Percentiles rank a stretch among this genome's conserved stretches.
phyloP scores from a whole-genome alignment of 2,329 filamentous ascomycete species.

The Trichophyton equinum region DNA sequence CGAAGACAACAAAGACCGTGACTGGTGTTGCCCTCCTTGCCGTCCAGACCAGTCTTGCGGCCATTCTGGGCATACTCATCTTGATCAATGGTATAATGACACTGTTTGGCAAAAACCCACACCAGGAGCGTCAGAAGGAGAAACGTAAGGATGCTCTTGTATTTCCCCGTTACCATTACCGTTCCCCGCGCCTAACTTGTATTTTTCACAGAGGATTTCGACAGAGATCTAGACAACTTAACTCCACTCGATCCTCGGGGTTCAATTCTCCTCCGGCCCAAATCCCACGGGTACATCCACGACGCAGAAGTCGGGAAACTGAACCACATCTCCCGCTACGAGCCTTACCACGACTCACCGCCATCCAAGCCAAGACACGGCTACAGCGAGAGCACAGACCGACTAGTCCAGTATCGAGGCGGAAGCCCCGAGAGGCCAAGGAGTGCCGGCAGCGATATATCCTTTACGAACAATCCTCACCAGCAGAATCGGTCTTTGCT shows the following conservation, averaged over 20 bases:
- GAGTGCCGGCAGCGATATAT: constrained; percentile 1
- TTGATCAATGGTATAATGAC: constrained; percentile 75
- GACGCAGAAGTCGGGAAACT: constrained; percentile 28
- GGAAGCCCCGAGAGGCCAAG: not conserved
- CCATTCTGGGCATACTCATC: constrained; percentile 72
- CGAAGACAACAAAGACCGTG: constrained; percentile 84
- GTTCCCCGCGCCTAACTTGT: not conserved
- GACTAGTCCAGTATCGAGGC: constrained; percentile 18
- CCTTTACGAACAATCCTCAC: constrained; percentile 21
- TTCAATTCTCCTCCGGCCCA: constrained; percentile 62
- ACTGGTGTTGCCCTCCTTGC: constrained; percentile 86
- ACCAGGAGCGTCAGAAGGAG: constrained; percentile 77
- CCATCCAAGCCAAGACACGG: constrained; percentile 15
- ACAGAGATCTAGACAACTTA: constrained; percentile 65
- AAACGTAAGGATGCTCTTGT: constrained; percentile 55
- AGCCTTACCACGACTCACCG: constrained; percentile 27
- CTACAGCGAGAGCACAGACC: constrained; percentile 24
- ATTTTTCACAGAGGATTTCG: constrained; percentile 51
- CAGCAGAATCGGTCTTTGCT: constrained; percentile 11
- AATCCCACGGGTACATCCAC: constrained; percentile 15
- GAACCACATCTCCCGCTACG: constrained; percentile 30
- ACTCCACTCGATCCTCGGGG: constrained; percentile 80
- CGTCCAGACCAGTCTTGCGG: constrained; percentile 77
- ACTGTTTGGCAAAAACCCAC: constrained; percentile 77
- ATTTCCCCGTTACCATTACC: not conserved